These are phyloP conservation scores for Acanthamoeba sp. DNA, from an alignment of 208 protist genomes.

Conservation along the genomic window DNA sequence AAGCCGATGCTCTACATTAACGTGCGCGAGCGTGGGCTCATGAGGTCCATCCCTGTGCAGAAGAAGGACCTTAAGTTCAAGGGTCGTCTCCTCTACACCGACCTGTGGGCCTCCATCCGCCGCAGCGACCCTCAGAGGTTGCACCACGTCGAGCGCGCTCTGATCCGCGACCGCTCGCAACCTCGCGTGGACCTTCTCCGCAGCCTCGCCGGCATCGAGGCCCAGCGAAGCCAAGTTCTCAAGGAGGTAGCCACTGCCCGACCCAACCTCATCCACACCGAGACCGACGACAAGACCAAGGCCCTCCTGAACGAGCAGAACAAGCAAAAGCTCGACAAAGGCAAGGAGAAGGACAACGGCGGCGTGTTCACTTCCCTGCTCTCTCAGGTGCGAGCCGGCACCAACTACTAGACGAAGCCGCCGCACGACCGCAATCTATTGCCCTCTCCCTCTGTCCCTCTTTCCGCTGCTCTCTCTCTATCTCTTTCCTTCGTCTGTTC, in stretches of 20 bases:
- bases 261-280: neutral
- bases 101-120: neutral
- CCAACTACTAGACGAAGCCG: no score
- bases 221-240: neutral
- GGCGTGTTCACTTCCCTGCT: neutral
- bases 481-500: no score
- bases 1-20: conserved; percentile 31
- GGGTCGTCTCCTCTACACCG: neutral
- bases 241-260: neutral
- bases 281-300: conserved; percentile 26
- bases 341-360: conserved; percentile 1
- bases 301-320: neutral
- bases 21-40: conserved; percentile 6
- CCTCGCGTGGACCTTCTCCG: conserved; percentile 13
- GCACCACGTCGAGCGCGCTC: neutral
- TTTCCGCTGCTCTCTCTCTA: no score
- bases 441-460: no score
- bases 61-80: conserved; percentile 65
- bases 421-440: no score
- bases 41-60: neutral
- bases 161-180: conserved; percentile 23
- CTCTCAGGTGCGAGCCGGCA: neutral
- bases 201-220: neutral
- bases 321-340: neutral
- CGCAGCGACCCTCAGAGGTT: neutral